Base-by-base conservation (phyloP, 495 filamentous ascomycete genomes). In the Penicillium psychrofluorescens region DNA sequence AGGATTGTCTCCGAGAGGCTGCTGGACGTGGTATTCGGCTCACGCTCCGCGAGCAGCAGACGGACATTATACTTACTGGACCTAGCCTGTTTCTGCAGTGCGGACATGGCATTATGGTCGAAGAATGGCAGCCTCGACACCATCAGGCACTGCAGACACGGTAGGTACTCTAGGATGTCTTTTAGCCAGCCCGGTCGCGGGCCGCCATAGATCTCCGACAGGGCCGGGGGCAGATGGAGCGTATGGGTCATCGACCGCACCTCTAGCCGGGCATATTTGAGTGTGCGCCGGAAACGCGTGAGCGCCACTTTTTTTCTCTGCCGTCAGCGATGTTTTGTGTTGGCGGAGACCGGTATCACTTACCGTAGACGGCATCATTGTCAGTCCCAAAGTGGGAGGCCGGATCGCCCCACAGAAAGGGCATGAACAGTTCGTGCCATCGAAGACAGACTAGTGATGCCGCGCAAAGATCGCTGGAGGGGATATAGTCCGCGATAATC, bases 341-440 rank as follows among this genome's bases (percentile, higher is more conserved):
- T 7, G 15, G 15, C 22, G 22, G 22, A 22, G 22, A 22, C 22
- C 2, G 22, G 4, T 4, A 22, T 22, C 4, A 22, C 22, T 50
- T 64, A 79, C 76, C 70, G 50, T 81, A 85, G 35, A 83, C 78
- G 6, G 72, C 74, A 53, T 84, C 80, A 54, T 80, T 78, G 12
- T 81, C 72, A 10, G 67, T 73, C 29, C 77, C 78, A 55, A 84
- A 85, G 49, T 81, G 76, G 16, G 79, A 78, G 0, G 76, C 77
- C 27, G 81, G 81, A 53, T 79, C 70, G n/a, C 79, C 80, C 81
- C 81, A 85, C 0, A 85, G 62, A 48, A 74, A 74, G 1, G 79
- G 77, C 50, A 73, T 66, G 41, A 84, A 82, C n/a, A 77, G 62
- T 36, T 59, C 52, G 56, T 83, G 76, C 76, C 80, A 81, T 59